Evolutionary conservation across 768 basidiomycete species (phyloP).

Genomic region (Naganishia kalamii): DNA sequence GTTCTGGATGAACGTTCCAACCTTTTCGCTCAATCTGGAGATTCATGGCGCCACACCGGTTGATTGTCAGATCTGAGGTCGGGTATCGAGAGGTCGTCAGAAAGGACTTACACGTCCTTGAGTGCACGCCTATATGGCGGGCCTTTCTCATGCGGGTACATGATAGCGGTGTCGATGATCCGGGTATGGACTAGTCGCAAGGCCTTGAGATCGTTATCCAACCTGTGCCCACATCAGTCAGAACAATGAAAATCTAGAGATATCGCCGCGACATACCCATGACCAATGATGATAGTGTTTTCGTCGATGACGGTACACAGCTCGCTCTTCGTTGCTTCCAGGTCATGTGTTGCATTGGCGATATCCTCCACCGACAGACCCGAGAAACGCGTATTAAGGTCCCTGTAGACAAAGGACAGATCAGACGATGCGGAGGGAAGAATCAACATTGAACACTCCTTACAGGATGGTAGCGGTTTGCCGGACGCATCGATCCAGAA

Average conservation of each 20-base stretch:
- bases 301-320: conserved; percentile 67
- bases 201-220: conserved; percentile 91
- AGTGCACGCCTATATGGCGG: conserved; percentile 70
- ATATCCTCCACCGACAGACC: conserved; percentile 36
- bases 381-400: conserved; percentile 71
- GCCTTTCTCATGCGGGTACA: conserved; percentile 76
- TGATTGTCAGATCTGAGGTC: not conserved
- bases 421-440: not conserved
- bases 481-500: conserved; percentile 61
- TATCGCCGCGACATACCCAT: conserved; percentile 35
- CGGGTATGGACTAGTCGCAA: conserved; percentile 75
- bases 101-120: conserved; percentile 69
- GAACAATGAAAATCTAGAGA: conserved; percentile 37
- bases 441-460: conserved; percentile 2
- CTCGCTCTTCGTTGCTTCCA: conserved; percentile 61
- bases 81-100: too few relatives aligned
- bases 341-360: conserved; percentile 57
- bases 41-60: not conserved
- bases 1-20: conserved; percentile 74
- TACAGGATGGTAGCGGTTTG: conserved; percentile 40
- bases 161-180: conserved; percentile 76
- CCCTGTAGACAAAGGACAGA: conserved; percentile 51
- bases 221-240: too few relatives aligned
- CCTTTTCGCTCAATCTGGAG: conserved; percentile 70
- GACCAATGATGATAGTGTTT: conserved; percentile 78